Percentiles rank a stretch among this genome's conserved stretches.
These are phyloP conservation scores for Amauroascus niger DNA, from an alignment of 2,329 filamentous ascomycete genomes.

Conservation along the genomic window DNA sequence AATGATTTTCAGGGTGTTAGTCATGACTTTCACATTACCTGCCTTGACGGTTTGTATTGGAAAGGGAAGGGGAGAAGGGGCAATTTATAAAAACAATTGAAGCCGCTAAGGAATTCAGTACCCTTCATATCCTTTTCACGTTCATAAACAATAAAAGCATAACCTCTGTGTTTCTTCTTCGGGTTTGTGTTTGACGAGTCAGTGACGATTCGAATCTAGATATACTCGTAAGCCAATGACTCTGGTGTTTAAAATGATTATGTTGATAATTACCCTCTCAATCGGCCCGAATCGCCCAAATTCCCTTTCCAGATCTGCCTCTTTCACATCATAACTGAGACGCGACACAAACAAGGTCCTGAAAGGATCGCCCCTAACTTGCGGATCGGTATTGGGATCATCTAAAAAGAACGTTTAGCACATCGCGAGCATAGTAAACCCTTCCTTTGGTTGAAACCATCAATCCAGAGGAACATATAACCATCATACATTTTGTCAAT, in stretches of 20 bases:
- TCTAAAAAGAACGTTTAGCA: constrained; percentile 42
- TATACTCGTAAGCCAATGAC: constrained; percentile 9
- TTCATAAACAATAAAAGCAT: constrained; percentile 95
- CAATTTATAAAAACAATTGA: constrained; percentile 19
- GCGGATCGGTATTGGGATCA: constrained; percentile 73
- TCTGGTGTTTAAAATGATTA: background rate
- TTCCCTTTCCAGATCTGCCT: constrained; percentile 83
- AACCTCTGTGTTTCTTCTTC: constrained; percentile 74
- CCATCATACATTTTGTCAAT: constrained; percentile 48
- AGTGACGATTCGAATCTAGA: constrained; percentile 74
- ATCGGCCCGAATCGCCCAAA: constrained; percentile 91
- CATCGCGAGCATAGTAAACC: background rate
- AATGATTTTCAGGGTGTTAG: constrained; percentile 31
- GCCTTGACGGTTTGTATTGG: constrained; percentile 14
- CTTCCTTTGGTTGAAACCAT: background rate
- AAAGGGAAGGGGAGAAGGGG: constrained; percentile 19
- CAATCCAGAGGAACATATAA: constrained; percentile 7
- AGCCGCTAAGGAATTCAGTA: constrained; percentile 44
- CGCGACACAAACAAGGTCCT: constrained; percentile 89
- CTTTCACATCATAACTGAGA: constrained; percentile 78
- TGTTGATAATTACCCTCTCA: constrained; percentile 58
- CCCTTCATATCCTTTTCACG: constrained; percentile 99
- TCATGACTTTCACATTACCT: constrained; percentile 23
- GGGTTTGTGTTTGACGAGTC: constrained; percentile 70
- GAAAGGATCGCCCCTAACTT: constrained; percentile 86